Base-by-base conservation (phyloP, 805 yeast species). In the Jamesozyma gamospora region DNA sequence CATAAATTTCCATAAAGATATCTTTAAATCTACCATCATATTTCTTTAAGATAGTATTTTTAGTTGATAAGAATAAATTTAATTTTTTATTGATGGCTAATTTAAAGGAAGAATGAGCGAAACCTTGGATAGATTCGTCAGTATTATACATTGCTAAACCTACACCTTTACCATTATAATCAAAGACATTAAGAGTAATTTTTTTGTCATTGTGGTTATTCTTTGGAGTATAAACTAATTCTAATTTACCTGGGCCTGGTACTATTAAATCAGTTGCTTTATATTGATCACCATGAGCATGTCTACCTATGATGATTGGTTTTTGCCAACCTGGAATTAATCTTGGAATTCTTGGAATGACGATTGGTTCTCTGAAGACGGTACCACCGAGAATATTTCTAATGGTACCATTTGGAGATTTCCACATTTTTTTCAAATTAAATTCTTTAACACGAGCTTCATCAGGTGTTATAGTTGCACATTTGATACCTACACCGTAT, bases 391-490 rank as follows among this genome's bases (percentile, higher is more conserved):
- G 62, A 40, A 82, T 80, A 61, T 82, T 82, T 67, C 92, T 72
- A 51, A 82, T 79, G 25, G 92, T 82, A 49, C 92, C 92, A 56
- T 82, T 82, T 48, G 92, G 92, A 16, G 90, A 82, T 38, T 77
- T 70, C 88, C 90, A 82, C 92, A 82, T 82, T 56, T 82, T 74
- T 55, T 78, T 78, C 59, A 82, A 68, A 35, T 67, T 64, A 50
- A 81, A 82, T 62, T 82, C 92, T 55, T 77, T 67, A 34, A 82
- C 90, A 60, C 92, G 71, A 19, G 74, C 77, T 59, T 82, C 90
- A 60, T 82, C 90, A 2, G 90, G 92, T 1, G 90, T 82, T 51
- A 82, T 82, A 14, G 90, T 82, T 36, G 92, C 90, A 71, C 90
- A 82, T 61, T 82, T 82, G 50, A 82, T 71, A 55, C 87, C 90